These are phyloP conservation scores for Arthrinium puccinioides DNA, from an alignment of 2,329 filamentous ascomycete genomes.

Conservation along the genomic window DNA sequence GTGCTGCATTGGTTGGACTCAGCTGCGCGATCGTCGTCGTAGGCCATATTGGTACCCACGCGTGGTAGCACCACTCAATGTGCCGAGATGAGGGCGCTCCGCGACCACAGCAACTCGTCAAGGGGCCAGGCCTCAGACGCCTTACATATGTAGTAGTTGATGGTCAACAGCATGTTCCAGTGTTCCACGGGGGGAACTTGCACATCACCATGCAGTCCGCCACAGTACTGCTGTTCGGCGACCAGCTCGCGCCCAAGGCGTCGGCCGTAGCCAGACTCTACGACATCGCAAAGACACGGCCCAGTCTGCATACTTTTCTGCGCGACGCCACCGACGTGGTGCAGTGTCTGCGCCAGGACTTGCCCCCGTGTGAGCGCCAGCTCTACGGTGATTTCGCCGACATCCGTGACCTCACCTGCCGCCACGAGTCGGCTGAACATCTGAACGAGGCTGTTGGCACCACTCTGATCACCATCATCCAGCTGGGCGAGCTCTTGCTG, in stretches of 20 bases:
- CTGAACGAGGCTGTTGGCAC: conserved; percentile 1
- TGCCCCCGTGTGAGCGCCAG: neutral
- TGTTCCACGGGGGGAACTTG: no score
- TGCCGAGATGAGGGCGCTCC: neutral
- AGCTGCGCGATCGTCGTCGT: neutral
- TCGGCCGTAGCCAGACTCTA: neutral
- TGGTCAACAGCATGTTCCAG: neutral
- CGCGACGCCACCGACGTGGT: conserved; percentile 1
- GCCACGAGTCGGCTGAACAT: neutral
- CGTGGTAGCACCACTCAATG: neutral
- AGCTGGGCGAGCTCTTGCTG: neutral
- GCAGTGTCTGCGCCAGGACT: neutral
- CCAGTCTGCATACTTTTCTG: neutral
- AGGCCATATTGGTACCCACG: neutral
- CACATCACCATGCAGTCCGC: conserved; percentile 1
- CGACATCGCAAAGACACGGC: neutral
- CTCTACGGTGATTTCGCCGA: conserved; percentile 1
- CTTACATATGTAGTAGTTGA: neutral
- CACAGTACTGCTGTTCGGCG: conserved; percentile 1
- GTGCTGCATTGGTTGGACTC: conserved; percentile 1
- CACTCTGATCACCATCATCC: neutral
- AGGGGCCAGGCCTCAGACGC: neutral
- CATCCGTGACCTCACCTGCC: neutral
- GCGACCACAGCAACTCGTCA: neutral
- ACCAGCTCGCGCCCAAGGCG: conserved; percentile 1